Conservation (phyloP, 345 rosid species). For the Euphorbia tirucalli region DNA sequence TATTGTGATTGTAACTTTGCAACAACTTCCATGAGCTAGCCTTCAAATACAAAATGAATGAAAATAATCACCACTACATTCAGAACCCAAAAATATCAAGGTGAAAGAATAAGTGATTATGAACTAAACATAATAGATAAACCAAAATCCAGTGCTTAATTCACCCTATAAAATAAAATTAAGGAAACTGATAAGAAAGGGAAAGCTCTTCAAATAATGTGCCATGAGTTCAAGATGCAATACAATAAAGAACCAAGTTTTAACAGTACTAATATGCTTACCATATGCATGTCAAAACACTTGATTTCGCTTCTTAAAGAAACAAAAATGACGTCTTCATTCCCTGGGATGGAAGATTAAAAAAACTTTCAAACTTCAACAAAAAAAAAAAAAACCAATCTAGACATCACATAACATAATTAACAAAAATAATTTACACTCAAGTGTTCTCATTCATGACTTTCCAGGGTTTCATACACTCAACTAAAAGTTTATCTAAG, state of each 20-base stretch:
- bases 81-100: no score
- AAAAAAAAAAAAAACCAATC: not conserved
- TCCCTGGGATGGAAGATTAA: slow-evolving; percentile 38
- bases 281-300: slow-evolving; percentile 81
- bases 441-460: not conserved
- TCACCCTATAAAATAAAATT: not conserved
- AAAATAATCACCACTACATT: not conserved
- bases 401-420: not conserved
- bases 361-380: not conserved
- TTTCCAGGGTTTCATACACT: not conserved
- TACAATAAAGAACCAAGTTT: not conserved
- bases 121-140: not conserved
- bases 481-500: no score
- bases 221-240: not conserved
- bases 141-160: not conserved
- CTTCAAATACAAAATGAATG: slow-evolving; percentile 27
- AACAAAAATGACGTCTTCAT: slow-evolving; percentile 69
- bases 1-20: slow-evolving; percentile 64
- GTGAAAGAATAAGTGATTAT: no score
- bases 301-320: slow-evolving; percentile 65
- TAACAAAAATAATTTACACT: not conserved
- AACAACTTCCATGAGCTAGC: slow-evolving; percentile 51
- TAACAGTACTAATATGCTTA: slow-evolving; percentile 22
- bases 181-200: not conserved
- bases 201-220: not conserved